Evolutionary conservation across 305 asterid species (phyloP), one percentile per base, ranked within the genome.

Genomic region (Euphrasia arctica): DNA sequence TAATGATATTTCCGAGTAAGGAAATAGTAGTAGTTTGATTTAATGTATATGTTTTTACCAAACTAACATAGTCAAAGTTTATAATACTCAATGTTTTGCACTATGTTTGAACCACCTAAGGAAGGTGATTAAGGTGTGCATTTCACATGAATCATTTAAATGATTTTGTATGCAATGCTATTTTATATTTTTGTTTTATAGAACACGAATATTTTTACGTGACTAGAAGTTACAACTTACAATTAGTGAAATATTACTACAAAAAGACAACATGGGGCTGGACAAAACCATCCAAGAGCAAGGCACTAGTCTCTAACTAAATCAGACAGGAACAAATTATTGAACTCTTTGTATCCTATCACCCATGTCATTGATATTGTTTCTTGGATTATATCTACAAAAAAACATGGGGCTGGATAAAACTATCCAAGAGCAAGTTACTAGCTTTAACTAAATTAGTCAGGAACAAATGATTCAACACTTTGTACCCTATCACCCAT

Each of bases 51-150:
- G 22, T 57, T 65, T 56, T 48, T 25, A 41, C 55, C 27, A 58
- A 10, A 61, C 11, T 45, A 62, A 43, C 67, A 29, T 65, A 14
- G 7, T 49, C 49, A 64, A 63, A 29, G 32, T 32, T 42, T 54
- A 66, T 43, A 22, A 22, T 60, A 13, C 56, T 64, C 51, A 63
- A 66, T 22, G 55, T 75, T 57, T 42, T 52, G 68, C 3, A 14
- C 63, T 14, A 54, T 69, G 64, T 45, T 65, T 69, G 50, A 6
- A 6, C 32, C 64, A 47, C 4, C 32, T 60, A 47, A 49, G 18
- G 3, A 51, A 11, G 22, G 43, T 55, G 43, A 36, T 7, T 18
- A 34, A 15, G 48, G 22, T 27, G 12, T 62, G 54, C 45, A 14
- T 32, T 75, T 31, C 11, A 11, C 47, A 62, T 39, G 61, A 9